phyloP scores from a whole-genome alignment of 345 rosid genomes.

The Eucalyptus globulus region DNA sequence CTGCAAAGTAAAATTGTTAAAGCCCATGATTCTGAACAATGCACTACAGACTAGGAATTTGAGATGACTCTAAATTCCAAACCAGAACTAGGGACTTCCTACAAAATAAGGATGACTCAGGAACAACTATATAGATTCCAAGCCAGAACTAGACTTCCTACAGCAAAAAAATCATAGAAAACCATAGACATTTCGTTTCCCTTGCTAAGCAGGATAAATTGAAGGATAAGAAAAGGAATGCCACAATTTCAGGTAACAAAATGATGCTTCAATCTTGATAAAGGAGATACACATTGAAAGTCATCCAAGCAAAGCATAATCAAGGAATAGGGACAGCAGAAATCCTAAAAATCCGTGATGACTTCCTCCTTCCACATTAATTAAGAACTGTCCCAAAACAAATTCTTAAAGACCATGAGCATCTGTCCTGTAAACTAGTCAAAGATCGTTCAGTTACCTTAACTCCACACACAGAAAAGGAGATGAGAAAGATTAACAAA shows the following conservation, averaged over 20 bases:
- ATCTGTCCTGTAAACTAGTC: neutral
- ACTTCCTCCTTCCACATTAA: neutral
- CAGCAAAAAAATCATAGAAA: neutral
- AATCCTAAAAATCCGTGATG: neutral
- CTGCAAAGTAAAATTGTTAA: slow-evolving; percentile 20
- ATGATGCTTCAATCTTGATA: neutral
- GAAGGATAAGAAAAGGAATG: neutral
- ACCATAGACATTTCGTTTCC: neutral
- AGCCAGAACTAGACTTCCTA: neutral
- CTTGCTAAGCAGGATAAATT: neutral
- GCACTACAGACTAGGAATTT: neutral
- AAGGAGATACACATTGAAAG: neutral
- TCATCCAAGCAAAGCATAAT: neutral
- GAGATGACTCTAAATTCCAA: neutral
- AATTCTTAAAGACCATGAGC: neutral
- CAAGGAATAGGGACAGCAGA: neutral
- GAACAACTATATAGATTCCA: neutral
- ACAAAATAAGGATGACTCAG: neutral
- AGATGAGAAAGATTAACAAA: neutral
- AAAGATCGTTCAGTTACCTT: neutral
- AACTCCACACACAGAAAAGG: neutral
- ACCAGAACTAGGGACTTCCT: neutral
- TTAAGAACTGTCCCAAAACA: neutral
- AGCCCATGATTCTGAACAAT: neutral
- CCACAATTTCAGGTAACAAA: neutral